Evolutionary conservation across 1,139 yeast genomes (phyloP).

Genomic region (Ogataea hybrid): DNA sequence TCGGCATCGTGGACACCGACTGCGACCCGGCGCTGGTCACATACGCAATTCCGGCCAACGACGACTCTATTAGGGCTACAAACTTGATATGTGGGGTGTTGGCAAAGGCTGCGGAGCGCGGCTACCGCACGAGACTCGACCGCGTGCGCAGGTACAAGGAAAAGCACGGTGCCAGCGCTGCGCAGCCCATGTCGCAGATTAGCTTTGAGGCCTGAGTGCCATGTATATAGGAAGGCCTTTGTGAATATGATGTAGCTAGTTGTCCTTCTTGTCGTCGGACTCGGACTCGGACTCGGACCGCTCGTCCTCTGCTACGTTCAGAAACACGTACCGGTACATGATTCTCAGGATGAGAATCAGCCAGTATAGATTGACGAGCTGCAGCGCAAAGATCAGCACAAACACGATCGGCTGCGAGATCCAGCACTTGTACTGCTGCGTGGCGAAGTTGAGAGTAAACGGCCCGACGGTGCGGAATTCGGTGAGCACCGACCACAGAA

Average conservation of each 20-base stretch:
- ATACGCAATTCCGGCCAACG: constrained; percentile 95
- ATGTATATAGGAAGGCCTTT: constrained; percentile 3
- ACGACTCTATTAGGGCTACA: constrained; percentile 83
- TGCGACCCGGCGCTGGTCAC: constrained; percentile 87
- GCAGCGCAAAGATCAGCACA: constrained; percentile 71
- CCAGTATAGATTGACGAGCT: constrained; percentile 87
- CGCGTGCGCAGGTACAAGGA: constrained; percentile 37
- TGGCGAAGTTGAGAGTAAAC: constrained; percentile 78
- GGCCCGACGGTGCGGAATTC: constrained; percentile 85
- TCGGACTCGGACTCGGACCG: constrained; percentile 90
- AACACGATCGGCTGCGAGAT: constrained; percentile 91
- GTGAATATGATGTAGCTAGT: constrained; percentile 11
- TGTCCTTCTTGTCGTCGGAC: constrained; percentile 38
- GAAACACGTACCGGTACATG: constrained; percentile 55
- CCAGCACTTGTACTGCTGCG: constrained; percentile 95
- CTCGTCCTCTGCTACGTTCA: constrained; percentile 69
- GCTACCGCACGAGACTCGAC: constrained; percentile 56
- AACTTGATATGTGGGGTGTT: constrained; percentile 79
- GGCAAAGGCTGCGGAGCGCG: constrained; percentile 81
- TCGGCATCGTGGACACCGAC: constrained; percentile 92
- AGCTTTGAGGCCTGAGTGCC: constrained; percentile 7
- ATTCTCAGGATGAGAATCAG: constrained; percentile 77
- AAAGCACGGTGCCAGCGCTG: constrained; percentile 24
- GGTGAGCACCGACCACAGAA: constrained; percentile 85
- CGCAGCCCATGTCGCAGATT: constrained; percentile 15